A percentile compares a stretch with the other conserved stretches of the same genome.
phyloP scores from a whole-genome alignment of 257 asterid species.

The Gentiana straminea region DNA sequence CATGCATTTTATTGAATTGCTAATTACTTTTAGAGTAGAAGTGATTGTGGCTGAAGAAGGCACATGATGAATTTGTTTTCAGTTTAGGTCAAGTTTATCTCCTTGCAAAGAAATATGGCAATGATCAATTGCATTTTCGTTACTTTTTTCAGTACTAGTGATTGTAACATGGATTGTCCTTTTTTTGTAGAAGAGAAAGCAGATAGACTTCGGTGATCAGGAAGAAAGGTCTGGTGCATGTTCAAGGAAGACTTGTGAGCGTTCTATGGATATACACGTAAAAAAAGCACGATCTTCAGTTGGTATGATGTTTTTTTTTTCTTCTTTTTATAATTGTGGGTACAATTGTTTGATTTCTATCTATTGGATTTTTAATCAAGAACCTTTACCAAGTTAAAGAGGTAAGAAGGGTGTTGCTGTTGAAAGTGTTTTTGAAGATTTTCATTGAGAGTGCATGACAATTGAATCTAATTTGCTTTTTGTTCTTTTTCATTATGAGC shows the following conservation, averaged over 20 bases:
- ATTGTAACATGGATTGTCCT: background rate
- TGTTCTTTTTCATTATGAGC: slow-evolving; percentile 10
- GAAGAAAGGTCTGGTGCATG: slow-evolving; percentile 9
- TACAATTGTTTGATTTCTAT: background rate
- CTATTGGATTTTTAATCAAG: slow-evolving; percentile 1
- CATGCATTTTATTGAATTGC: too few species aligned
- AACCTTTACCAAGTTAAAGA: slow-evolving; percentile 21
- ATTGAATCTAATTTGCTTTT: slow-evolving; percentile 26
- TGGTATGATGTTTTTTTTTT: slow-evolving; percentile 19
- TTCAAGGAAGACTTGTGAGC: slow-evolving; percentile 19
- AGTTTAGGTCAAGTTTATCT: too few species aligned
- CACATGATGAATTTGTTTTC: too few species aligned
- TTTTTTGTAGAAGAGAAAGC: slow-evolving; percentile 39
- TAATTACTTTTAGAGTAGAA: too few species aligned
- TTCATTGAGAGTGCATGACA: slow-evolving; percentile 16
- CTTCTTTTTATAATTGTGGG: background rate
- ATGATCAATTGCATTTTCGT: background rate
- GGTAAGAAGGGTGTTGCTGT: slow-evolving; percentile 27
- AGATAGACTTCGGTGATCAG: slow-evolving; percentile 18
- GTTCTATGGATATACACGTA: slow-evolving; percentile 16
- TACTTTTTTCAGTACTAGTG: background rate
- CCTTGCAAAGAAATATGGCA: too few species aligned
- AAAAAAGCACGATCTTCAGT: slow-evolving; percentile 13
- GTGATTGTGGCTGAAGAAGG: too few species aligned
- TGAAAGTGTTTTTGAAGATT: slow-evolving; percentile 23